Conservation (phyloP, 2,329 filamentous ascomycete species). For the Ophiobolus disseminans region DNA sequence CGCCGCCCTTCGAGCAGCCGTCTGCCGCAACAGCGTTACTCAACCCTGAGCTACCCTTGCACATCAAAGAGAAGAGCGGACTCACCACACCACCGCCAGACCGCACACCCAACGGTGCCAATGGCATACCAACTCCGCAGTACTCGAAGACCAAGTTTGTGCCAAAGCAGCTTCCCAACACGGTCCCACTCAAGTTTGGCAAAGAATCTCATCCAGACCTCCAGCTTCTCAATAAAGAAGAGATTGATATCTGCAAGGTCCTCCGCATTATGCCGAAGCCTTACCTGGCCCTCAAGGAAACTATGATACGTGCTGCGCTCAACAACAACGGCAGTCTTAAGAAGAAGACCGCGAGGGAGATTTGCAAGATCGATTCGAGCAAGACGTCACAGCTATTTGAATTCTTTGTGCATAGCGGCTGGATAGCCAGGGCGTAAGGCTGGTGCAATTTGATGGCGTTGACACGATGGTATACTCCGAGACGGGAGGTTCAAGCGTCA, state of each 20-base stretch:
- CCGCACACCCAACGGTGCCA: constrained; percentile 58
- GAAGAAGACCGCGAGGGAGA: constrained; percentile 90
- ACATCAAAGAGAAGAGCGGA: constrained; percentile 55
- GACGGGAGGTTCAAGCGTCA: constrained; percentile 10
- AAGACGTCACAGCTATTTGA: constrained; percentile 90
- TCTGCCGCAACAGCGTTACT: constrained; percentile 78
- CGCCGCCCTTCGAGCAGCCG: constrained; percentile 69
- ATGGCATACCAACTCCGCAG: constrained; percentile 49
- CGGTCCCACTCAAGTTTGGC: constrained; percentile 70
- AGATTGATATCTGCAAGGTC: constrained; percentile 83
- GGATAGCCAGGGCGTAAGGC: constrained; percentile 80
- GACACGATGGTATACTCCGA: constrained; percentile 30
- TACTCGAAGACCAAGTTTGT: constrained; percentile 57
- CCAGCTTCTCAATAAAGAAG: constrained; percentile 84
- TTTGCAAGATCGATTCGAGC: constrained; percentile 81
- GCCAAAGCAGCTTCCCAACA: constrained; percentile 65
- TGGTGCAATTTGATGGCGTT: constrained; percentile 17
- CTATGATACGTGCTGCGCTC: constrained; percentile 86
- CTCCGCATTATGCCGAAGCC: constrained; percentile 90
- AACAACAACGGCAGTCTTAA: constrained; percentile 87
- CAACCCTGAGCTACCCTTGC: constrained; percentile 77
- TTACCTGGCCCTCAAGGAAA: constrained; percentile 93
- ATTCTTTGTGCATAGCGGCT: constrained; percentile 91
- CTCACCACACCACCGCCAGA: constrained; percentile 51
- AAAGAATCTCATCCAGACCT: constrained; percentile 81